Evolutionary conservation across 2,329 filamentous ascomycete species (phyloP), one percentile per base, ranked within the genome.

Genomic region (Neodidymelliopsis sp.): DNA sequence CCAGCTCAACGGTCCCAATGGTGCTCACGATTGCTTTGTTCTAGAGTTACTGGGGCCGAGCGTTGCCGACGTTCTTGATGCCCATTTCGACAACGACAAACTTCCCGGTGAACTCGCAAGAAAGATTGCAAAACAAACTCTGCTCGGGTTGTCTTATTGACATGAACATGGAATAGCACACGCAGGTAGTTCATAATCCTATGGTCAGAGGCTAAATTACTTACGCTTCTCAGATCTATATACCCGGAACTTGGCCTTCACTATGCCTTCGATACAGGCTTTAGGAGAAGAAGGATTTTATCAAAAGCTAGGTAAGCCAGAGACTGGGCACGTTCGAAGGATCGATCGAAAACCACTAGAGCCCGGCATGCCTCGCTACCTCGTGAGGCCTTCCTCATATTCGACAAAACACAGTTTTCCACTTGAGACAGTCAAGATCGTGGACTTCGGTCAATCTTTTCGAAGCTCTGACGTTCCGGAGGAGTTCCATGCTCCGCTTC

Each of bases 1-100:
- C 27, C 27, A 70, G 6, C 38, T 75, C 33, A 30, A 56, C 2
- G 76, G 78, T 8, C 76, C 75, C 6, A 80, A 80, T 59, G 76
- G 77, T 9, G 63, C 23, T 2, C 77, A 81, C 53, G 54, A 66
- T n/a, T 80, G 77, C 55, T 57, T 79, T 0, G 71, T 80, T 5
- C 68, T 73, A 34, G 70, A 77, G 30, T 59, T 74, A n/a, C 42
- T 77, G 20, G 75, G 74, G 2, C 68, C 75, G 6, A 77, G 62
- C 57, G 63, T 77, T 13, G 66, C 73, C 9, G 62, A 70, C 35
- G 56, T 70, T 49, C 67, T 76, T 44, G 56, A 63, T 36, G 51
- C 58, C 8, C 67, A 63, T 13, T 72, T 72, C 47, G 16, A 57
- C 54, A 57, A 63, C 51, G 50, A 62, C 62, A 65, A 76, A 64